Conservation (phyloP, 768 basidiomycete genomes). For the Mycena rebaudengoi region DNA sequence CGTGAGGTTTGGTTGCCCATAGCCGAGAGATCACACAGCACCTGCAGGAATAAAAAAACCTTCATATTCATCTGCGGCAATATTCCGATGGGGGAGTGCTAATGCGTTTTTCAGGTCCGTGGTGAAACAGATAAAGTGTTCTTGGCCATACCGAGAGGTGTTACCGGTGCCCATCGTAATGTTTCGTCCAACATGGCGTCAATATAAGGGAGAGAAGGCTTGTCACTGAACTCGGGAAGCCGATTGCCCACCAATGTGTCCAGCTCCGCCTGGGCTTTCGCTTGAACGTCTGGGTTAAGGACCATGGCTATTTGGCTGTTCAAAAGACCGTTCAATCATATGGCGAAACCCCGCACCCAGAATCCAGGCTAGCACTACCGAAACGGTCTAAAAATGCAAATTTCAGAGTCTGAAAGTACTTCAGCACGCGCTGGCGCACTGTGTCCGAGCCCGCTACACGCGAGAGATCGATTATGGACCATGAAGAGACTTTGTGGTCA, state of each 20-base stretch:
- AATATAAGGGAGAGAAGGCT: constrained; percentile 48
- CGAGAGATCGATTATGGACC: not conserved
- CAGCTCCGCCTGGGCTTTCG: constrained; percentile 53
- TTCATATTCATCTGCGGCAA: constrained; percentile 43
- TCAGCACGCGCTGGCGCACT: not conserved
- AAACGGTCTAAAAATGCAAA: not conserved
- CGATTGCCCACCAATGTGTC: constrained; percentile 50
- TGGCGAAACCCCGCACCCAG: not conserved
- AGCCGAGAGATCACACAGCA: not conserved
- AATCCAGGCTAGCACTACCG: not conserved
- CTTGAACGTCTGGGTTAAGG: constrained; percentile 50
- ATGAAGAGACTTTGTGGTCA: not conserved
- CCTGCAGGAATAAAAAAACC: constrained; percentile 41
- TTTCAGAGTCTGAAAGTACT: not conserved
- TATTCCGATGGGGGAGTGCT: constrained; percentile 45
- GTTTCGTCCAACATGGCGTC: constrained; percentile 54
- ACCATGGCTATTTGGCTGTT: no score
- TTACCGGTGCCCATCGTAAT: constrained; percentile 50
- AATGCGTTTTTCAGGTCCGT: constrained; percentile 1
- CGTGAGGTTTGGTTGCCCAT: no score
- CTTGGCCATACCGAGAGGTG: constrained; percentile 45
- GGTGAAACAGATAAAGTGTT: no score
- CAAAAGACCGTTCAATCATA: not conserved
- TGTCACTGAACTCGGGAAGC: constrained; percentile 52
- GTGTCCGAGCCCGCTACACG: constrained; percentile 4